Conservation (phyloP, 768 basidiomycete genomes). For the Naematelia encephala region DNA sequence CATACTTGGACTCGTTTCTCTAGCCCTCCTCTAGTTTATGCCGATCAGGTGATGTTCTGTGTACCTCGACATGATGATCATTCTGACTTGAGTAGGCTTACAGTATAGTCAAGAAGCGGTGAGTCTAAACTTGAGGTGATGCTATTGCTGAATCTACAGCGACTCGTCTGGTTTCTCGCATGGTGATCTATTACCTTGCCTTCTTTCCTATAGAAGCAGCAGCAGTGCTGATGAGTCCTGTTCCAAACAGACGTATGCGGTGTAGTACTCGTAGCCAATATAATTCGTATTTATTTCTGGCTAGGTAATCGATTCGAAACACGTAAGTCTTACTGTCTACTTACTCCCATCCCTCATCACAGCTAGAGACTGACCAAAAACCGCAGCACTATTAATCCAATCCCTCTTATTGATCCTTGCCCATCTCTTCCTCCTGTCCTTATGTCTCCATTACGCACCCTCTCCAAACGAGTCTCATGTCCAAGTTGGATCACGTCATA, state of each 20-base stretch:
- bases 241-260: conserved; percentile 43
- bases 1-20: too few species aligned
- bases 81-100: conserved; percentile 29
- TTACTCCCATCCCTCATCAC: background rate
- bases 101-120: conserved; percentile 48
- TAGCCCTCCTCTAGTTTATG: conserved; percentile 49
- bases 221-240: conserved; percentile 5
- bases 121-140: conserved; percentile 8
- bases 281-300: conserved; percentile 50
- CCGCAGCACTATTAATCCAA: conserved; percentile 47
- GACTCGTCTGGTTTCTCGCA: conserved; percentile 51
- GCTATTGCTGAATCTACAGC: conserved; percentile 14
- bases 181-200: conserved; percentile 32
- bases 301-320: conserved; percentile 49
- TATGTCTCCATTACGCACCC: conserved; percentile 48
- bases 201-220: background rate
- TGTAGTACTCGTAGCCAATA: conserved; percentile 48
- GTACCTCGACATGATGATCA: background rate
- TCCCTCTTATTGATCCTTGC: conserved; percentile 49
- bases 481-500: background rate
- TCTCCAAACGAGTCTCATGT: conserved; percentile 1
- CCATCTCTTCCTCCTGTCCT: conserved; percentile 48
- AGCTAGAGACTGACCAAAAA: background rate
- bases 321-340: conserved; percentile 29
- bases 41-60: conserved; percentile 39